phyloP scores from a whole-genome alignment of 176 grass and related monocot species.

The Rhynchospora tenuis region DNA sequence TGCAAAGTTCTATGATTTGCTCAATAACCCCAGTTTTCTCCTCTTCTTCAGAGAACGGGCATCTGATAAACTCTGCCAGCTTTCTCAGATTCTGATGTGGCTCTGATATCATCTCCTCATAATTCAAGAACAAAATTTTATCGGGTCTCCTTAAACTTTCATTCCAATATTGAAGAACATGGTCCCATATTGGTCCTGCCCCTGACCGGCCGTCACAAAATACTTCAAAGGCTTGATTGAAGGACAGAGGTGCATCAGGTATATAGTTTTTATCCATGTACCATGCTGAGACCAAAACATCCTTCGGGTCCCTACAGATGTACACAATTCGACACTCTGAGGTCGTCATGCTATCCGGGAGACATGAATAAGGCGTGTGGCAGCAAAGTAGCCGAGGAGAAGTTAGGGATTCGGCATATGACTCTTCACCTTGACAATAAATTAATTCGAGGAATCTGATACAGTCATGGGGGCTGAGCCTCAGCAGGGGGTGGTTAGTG shows the following conservation, averaged over 20 bases:
- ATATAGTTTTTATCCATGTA: background rate
- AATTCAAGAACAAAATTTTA: slow-evolving; percentile 9
- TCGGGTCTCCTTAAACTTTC: background rate
- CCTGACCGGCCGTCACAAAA: background rate
- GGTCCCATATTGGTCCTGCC: background rate
- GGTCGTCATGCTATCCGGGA: background rate
- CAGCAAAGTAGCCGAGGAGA: background rate
- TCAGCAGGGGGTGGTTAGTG: background rate
- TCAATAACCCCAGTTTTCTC: background rate
- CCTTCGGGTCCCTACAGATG: slow-evolving; percentile 2
- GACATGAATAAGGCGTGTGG: background rate
- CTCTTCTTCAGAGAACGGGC: background rate
- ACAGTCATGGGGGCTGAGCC: background rate
- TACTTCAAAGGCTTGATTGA: background rate
- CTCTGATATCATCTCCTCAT: background rate
- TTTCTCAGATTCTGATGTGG: background rate
- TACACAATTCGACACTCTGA: slow-evolving; percentile 1
- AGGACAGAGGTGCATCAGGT: background rate
- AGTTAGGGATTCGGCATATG: background rate
- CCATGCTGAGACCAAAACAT: background rate
- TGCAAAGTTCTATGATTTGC: background rate
- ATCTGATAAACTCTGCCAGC: background rate
- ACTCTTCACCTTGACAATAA: background rate
- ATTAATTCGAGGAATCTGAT: background rate
- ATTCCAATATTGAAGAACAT: slow-evolving; percentile 15